Conservation (phyloP, 345 rosid genomes). For the Durio zibethinus region DNA sequence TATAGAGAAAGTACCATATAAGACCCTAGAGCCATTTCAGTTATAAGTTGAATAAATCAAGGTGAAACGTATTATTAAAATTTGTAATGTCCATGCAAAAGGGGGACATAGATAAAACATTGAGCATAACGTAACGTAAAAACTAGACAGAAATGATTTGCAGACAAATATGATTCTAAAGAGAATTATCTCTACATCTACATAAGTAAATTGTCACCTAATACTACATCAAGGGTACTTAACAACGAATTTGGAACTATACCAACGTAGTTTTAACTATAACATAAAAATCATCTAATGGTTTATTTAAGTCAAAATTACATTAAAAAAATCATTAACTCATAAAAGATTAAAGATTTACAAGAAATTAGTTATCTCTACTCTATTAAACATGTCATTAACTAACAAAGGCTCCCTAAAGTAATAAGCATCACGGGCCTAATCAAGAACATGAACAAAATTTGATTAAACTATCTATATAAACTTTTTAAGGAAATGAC, state of each 20-base stretch:
- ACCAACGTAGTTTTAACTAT: slow-evolving; percentile 74
- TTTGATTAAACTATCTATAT: background rate
- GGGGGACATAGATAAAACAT: background rate
- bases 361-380: slow-evolving; percentile 61
- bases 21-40: background rate
- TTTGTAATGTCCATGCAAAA: too few relatives aligned
- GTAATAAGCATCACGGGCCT: slow-evolving; percentile 91
- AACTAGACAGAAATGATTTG: background rate
- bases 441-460: slow-evolving; percentile 5
- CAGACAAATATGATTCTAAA: slow-evolving; percentile 1
- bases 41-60: background rate
- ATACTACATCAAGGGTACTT: slow-evolving; percentile 98
- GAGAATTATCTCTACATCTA: slow-evolving; percentile 86
- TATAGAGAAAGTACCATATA: background rate
- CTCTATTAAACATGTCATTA: slow-evolving; percentile 97
- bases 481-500: background rate
- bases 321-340: too few relatives aligned
- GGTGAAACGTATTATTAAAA: background rate
- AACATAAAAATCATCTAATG: background rate
- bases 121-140: slow-evolving; percentile 5
- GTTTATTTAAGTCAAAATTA: background rate
- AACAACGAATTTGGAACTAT: slow-evolving; percentile 84
- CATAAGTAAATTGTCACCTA: slow-evolving; percentile 72
- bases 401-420: slow-evolving; percentile 77
- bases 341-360: background rate